Evolutionary conservation across 1,284 basidiomycete genomes (phyloP), one percentile per base, ranked within the genome.

Genomic region (Ganoderma boninense): DNA sequence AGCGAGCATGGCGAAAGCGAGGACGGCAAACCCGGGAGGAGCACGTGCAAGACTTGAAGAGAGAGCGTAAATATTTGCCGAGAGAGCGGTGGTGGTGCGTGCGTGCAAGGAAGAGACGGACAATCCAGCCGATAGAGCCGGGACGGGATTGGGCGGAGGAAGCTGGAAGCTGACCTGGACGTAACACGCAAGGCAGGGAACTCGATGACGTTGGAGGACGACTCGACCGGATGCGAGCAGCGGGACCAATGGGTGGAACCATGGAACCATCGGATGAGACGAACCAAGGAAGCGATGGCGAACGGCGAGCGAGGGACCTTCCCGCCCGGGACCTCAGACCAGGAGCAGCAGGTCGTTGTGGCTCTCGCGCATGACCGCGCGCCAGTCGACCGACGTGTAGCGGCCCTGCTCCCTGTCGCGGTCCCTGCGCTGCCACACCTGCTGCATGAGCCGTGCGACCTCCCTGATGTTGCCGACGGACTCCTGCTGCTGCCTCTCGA

Each of bases 391-490:
- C 10, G 86, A 79, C 66, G 77, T 79, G 32, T 76, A 73, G 67
- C 70, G 64, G 62, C 73, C 66, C 26, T 38, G 49, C 54, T 76
- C 78, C 23, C 83, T 75, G 70, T 74, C 68, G 40, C 49, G 56
- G 60, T 78, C 79, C 26, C 84, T 76, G 62, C 79, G 74, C 40
- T 71, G 69, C 93, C 93, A 95, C 54, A 95, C 87, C 54, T 82
- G 75, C 72, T 86, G 80, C 81, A 95, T 87, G 74, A 95, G 81
- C 16, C 75, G 69, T 62, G 81, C 80, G 42, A 93, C 90, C 69
- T 87, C 84, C 38, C 80, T 76, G 68, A 90, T 89, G 76, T 95
- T 95, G 38, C 91, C 92, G 57, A 87, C 84, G 35, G 83, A 81
- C 63, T 87, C 86, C 10, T 79, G 79, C 60, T 85, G 84, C 74